These are phyloP conservation scores for Paraurostyla sp. DNA, from an alignment of 73 alveolate genomes.

Conservation along the genomic window DNA sequence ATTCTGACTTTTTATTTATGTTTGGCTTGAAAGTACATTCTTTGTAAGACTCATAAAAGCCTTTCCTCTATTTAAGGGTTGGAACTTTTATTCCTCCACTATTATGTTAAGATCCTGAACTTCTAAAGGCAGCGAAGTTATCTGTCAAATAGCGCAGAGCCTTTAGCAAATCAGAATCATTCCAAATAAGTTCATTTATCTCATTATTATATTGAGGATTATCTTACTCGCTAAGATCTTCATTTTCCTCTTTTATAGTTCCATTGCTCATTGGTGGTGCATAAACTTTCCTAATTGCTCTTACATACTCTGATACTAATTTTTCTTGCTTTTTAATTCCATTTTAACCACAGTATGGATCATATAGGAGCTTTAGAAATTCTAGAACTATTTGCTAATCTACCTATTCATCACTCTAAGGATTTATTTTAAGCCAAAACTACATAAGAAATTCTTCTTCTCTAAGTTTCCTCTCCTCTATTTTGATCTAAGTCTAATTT, in stretches of 20 bases:
- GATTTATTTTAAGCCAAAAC: constrained; percentile 46
- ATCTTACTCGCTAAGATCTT: neutral
- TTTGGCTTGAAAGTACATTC: constrained; percentile 51
- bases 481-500: constrained; percentile 10
- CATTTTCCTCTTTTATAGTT: constrained; percentile 33
- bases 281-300: constrained; percentile 21
- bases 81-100: constrained; percentile 32
- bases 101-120: neutral
- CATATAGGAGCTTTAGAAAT: constrained; percentile 35
- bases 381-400: constrained; percentile 27
- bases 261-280: neutral
- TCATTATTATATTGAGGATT: neutral
- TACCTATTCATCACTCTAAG: constrained; percentile 8
- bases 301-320: constrained; percentile 30
- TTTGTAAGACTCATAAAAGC: constrained; percentile 32
- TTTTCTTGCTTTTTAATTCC: constrained; percentile 10
- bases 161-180: constrained; percentile 8
- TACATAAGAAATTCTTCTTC: constrained; percentile 59
- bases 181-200: constrained; percentile 23
- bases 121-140: constrained; percentile 35
- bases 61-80: constrained; percentile 33
- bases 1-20: constrained; percentile 12
- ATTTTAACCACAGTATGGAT: constrained; percentile 28
- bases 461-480: constrained; percentile 47
- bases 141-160: constrained; percentile 37